Percentiles rank a stretch among this genome's conserved stretches.
Evolutionary conservation across 768 basidiomycete species (phyloP).

Genomic region (Mycena polygramma): DNA sequence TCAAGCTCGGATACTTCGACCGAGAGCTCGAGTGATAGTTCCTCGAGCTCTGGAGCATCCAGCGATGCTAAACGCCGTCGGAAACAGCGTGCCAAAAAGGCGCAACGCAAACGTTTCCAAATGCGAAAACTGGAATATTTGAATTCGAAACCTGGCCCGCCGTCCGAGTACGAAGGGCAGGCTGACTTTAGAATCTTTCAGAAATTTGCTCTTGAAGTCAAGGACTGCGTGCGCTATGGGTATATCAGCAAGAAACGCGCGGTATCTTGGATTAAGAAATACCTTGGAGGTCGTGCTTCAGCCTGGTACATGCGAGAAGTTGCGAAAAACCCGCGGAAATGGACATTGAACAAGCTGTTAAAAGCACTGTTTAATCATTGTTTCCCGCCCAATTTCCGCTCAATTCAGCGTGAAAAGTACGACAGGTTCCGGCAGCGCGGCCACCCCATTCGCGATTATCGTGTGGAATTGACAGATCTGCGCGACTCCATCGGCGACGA

Average conservation of each 20-base stretch:
- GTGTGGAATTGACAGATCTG: slow-evolving; percentile 10
- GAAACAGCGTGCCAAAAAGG: neutral
- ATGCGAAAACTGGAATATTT: slow-evolving; percentile 16
- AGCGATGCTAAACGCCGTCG: neutral
- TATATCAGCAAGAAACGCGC: slow-evolving; percentile 4
- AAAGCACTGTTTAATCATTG: slow-evolving; percentile 28
- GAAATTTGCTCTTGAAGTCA: slow-evolving; percentile 25
- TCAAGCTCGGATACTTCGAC: neutral
- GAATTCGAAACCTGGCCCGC: slow-evolving; percentile 24
- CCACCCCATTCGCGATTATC: slow-evolving; percentile 25
- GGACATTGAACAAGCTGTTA: slow-evolving; percentile 20
- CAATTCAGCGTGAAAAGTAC: slow-evolving; percentile 33
- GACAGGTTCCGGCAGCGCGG: slow-evolving; percentile 19
- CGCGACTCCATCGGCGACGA: slow-evolving; percentile 30
- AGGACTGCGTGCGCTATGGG: slow-evolving; percentile 11
- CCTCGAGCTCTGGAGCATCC: neutral
- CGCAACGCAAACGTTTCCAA: neutral
- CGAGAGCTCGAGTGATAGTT: slow-evolving; percentile 2
- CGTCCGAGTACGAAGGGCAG: slow-evolving; percentile 25
- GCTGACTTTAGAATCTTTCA: slow-evolving; percentile 10
- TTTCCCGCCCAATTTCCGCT: slow-evolving; percentile 33
- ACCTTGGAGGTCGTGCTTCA: slow-evolving; percentile 15
- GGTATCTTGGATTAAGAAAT: slow-evolving; percentile 3
- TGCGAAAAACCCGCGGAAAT: slow-evolving; percentile 19
- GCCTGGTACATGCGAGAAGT: slow-evolving; percentile 30